phyloP scores from a whole-genome alignment of 768 basidiomycete genomes.

The Boletus patriciae region DNA sequence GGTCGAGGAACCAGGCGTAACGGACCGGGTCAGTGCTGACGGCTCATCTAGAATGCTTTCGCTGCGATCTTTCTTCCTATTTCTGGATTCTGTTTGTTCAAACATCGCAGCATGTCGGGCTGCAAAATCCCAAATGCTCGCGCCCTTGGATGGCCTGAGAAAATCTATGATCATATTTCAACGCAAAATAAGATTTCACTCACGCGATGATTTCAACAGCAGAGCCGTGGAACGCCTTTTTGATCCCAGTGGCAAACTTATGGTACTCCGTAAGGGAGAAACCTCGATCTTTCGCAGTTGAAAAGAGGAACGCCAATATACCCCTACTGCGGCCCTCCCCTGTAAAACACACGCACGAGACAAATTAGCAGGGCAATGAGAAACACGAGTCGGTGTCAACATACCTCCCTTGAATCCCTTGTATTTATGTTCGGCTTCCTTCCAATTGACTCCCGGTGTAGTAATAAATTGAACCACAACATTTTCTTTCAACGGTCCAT shows the following conservation, averaged over 20 bases:
- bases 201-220: slow-evolving; percentile 15
- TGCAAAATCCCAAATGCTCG: slow-evolving; percentile 16
- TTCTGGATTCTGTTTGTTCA: slow-evolving; percentile 5
- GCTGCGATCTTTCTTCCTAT: background rate
- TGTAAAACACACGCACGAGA: slow-evolving; percentile 8
- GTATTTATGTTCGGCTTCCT: slow-evolving; percentile 5
- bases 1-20: slow-evolving; percentile 19
- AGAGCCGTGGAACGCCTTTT: background rate
- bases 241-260: slow-evolving; percentile 13
- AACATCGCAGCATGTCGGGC: slow-evolving; percentile 14
- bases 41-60: background rate
- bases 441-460: slow-evolving; percentile 3
- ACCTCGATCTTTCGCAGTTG: slow-evolving; percentile 16
- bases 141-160: slow-evolving; percentile 19
- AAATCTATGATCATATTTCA: background rate
- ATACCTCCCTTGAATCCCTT: slow-evolving; percentile 29
- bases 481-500: slow-evolving; percentile 8
- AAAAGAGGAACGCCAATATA: slow-evolving; percentile 22
- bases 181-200: background rate
- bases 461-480: slow-evolving; percentile 25
- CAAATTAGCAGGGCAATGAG: background rate
- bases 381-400: slow-evolving; percentile 1
- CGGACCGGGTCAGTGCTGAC: slow-evolving; percentile 8
- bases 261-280: slow-evolving; percentile 27
- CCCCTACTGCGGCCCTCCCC: slow-evolving; percentile 11